Percentiles rank a stretch among this genome's conserved stretches.
phyloP scores from a whole-genome alignment of 495 filamentous ascomycete species.

The Oidiodendron maius region DNA sequence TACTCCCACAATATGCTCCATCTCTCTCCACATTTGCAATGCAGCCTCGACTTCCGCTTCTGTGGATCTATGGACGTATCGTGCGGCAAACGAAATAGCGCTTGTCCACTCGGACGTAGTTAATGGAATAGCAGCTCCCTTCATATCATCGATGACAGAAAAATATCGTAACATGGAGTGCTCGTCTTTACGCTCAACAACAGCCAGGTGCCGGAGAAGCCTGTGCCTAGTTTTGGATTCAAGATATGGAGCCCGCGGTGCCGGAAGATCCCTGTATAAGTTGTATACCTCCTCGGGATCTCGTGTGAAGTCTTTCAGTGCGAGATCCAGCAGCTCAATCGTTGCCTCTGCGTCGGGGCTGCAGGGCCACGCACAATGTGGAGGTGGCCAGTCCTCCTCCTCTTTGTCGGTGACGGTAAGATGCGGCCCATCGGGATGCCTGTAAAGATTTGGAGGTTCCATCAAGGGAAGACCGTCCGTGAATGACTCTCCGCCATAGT shows the following conservation, averaged over 20 bases:
- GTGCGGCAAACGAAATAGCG: constrained; percentile 72
- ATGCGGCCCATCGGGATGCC: constrained; percentile 33
- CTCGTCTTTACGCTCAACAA: constrained; percentile 48
- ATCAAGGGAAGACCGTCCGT: constrained; percentile 40
- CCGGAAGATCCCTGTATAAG: constrained; percentile 54
- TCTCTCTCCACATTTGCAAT: constrained; percentile 79
- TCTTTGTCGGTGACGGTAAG: constrained; percentile 36
- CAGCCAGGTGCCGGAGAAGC: constrained; percentile 64
- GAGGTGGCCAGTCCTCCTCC: constrained; percentile 41
- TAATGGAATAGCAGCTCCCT: constrained; percentile 56
- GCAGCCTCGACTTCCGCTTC: constrained; percentile 62
- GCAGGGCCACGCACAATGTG: constrained; percentile 29
- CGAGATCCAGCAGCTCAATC: constrained; percentile 31
- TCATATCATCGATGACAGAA: constrained; percentile 76
- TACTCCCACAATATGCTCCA: constrained; percentile 71
- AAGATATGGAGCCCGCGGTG: constrained; percentile 62
- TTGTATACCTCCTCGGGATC: constrained; percentile 52
- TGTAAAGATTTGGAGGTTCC: constrained; percentile 33
- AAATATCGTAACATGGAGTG: constrained; percentile 74
- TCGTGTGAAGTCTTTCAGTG: constrained; percentile 33
- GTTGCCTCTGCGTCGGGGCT: constrained; percentile 19
- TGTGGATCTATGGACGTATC: constrained; percentile 57
- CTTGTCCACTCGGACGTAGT: constrained; percentile 69
- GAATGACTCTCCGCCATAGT: constrained; percentile 36
- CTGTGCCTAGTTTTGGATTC: constrained; percentile 48